Percentiles rank a stretch among this genome's conserved stretches.
phyloP scores from a whole-genome alignment of 257 asterid genomes.

The Catharanthus roseus region DNA sequence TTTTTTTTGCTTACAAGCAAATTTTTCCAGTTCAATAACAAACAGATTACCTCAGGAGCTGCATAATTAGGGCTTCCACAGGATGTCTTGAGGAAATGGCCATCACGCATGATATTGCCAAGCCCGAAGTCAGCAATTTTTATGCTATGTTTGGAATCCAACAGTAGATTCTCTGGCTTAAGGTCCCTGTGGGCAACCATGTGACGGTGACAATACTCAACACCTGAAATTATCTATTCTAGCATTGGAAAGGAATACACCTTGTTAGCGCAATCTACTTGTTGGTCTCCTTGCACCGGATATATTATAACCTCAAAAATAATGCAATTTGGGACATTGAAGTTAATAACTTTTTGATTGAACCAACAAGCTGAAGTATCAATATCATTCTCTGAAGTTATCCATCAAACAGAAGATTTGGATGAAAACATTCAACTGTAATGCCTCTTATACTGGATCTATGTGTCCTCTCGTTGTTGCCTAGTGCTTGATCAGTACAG shows the following conservation, averaged over 20 bases:
- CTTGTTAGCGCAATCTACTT: slow-evolving; percentile 4
- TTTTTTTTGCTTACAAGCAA: not conserved
- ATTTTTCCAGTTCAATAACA: not conserved
- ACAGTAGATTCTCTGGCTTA: slow-evolving; percentile 60
- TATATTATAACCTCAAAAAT: not conserved
- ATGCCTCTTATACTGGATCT: not conserved
- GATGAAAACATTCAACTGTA: not conserved
- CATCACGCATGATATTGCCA: slow-evolving; percentile 51
- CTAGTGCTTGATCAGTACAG: too few species aligned
- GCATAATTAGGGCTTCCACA: slow-evolving; percentile 76
- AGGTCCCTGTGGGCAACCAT: slow-evolving; percentile 69
- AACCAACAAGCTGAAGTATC: not conserved
- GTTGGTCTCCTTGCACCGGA: not conserved
- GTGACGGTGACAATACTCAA: slow-evolving; percentile 51
- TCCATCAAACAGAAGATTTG: not conserved
- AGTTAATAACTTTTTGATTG: not conserved
- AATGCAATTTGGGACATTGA: not conserved
- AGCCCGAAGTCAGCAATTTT: slow-evolving; percentile 66
- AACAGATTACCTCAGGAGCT: slow-evolving; percentile 59
- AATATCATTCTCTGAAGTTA: not conserved
- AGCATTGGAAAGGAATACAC: slow-evolving; percentile 12
- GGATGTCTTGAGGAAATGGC: slow-evolving; percentile 58
- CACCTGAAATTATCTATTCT: slow-evolving; percentile 54
- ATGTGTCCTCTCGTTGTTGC: not conserved
- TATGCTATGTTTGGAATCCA: slow-evolving; percentile 47